Base-by-base conservation (phyloP, 768 basidiomycete species). In the Psilocybe azurescens region DNA sequence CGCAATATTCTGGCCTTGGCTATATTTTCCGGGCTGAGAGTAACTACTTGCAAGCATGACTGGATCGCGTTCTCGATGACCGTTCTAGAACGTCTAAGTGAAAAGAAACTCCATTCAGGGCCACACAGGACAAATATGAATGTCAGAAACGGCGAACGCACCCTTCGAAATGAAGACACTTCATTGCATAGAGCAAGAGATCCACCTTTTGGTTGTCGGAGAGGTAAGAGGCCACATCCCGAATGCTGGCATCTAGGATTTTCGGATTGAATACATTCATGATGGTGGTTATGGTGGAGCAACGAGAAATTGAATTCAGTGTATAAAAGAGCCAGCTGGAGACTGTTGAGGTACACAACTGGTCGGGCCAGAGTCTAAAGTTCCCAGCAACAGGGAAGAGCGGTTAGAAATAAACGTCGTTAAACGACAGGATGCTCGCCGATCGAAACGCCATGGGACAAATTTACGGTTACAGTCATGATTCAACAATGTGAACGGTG, bases 161-260 rank as follows among this genome's bases (percentile, higher is more conserved):
- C 88, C 88, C 83, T 60, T 93, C 88, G 51, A 83, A 79, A 55
- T 89, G 86, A 62, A 97, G 85, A 68, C 89, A 89, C 65, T 89
- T 87, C 82, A 95, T 87, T n/a, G 93, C 93, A 65, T 91, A 87
- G 53, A 94, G 73, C 56, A 94, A 76, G 39, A 91, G 80, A 59
- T 89, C 88, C 18, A 83, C 88, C 72, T 91, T 91, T 70, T 90
- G 84, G 65, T 83, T 83, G 70, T 88, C 83, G 3, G 82, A 78
- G 36, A 91, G 79, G 61, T 80, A 81, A 6, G 77, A 76, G 0
- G 83, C 79, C 20, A 89, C 86, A 67, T 91, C 89, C 50, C 87
- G 88, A 68, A 90, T 87, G 77, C 87, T 86, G 18, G 90, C 90
- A 67, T 91, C 89, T 41, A 91, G 79, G 62, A 91, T 91, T 70